Conservation (phyloP, 2,329 filamentous ascomycete species). For the Gliomastix tumulicola region DNA sequence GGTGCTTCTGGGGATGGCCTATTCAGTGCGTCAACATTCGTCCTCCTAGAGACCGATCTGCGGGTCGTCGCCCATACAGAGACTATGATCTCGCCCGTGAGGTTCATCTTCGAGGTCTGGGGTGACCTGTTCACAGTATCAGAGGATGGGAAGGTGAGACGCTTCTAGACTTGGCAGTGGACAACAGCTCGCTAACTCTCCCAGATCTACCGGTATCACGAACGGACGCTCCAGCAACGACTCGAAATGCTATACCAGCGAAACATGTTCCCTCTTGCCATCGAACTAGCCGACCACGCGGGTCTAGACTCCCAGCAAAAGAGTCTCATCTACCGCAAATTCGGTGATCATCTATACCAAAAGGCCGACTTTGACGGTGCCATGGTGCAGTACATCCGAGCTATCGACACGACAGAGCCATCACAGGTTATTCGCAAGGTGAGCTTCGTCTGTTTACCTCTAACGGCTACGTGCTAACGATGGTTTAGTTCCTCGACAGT, state of each 20-base stretch:
- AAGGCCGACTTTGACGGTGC: slow-evolving; percentile 94
- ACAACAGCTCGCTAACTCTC: no score
- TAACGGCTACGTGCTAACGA: slow-evolving; percentile 14
- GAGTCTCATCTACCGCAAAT: slow-evolving; percentile 86
- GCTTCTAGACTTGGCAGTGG: not conserved
- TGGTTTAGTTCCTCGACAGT: slow-evolving; percentile 75
- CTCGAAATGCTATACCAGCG: slow-evolving; percentile 90
- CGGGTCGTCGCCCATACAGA: slow-evolving; percentile 88
- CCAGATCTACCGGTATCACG: slow-evolving; percentile 79
- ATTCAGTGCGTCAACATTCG: slow-evolving; percentile 83
- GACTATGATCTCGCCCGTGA: slow-evolving; percentile 72
- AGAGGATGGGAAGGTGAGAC: slow-evolving; percentile 79
- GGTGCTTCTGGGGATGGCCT: slow-evolving; percentile 59
- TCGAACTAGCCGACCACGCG: slow-evolving; percentile 85
- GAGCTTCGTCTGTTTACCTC: slow-evolving; percentile 1
- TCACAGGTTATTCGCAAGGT: slow-evolving; percentile 94
- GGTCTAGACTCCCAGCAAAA: slow-evolving; percentile 75
- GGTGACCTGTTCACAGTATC: slow-evolving; percentile 86
- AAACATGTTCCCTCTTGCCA: slow-evolving; percentile 85
- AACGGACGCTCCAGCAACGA: slow-evolving; percentile 84
- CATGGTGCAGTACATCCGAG: slow-evolving; percentile 97
- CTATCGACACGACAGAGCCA: slow-evolving; percentile 92
- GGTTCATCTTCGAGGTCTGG: slow-evolving; percentile 80
- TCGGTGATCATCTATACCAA: slow-evolving; percentile 90
- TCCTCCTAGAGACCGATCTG: slow-evolving; percentile 84